Evolutionary conservation across 441 rosid species (phyloP).

Genomic region (Aquilaria agallochum): DNA sequence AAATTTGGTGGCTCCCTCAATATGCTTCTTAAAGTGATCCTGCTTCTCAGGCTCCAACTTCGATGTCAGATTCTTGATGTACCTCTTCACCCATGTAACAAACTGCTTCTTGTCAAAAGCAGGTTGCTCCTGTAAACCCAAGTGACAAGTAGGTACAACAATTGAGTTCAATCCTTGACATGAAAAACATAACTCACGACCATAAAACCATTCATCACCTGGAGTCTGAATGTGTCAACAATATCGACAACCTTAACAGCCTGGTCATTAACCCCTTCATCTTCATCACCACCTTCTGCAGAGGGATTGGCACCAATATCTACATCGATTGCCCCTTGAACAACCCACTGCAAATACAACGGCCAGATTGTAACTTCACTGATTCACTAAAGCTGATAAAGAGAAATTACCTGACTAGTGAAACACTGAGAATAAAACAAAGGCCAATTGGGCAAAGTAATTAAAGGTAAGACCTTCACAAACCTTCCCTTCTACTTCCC

Average conservation of each 20-base stretch:
- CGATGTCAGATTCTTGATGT: slow-evolving; percentile 56
- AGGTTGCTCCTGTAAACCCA: slow-evolving; percentile 73
- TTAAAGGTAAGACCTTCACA: background rate
- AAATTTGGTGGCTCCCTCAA: slow-evolving; percentile 78
- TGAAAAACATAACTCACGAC: background rate
- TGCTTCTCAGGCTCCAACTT: slow-evolving; percentile 60
- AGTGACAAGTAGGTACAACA: background rate
- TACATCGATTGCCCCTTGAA: slow-evolving; percentile 65
- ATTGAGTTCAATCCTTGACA: background rate
- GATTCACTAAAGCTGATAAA: background rate
- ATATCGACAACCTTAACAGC: slow-evolving; percentile 78
- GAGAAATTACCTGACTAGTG: background rate
- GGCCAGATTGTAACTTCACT: background rate
- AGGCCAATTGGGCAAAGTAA: background rate
- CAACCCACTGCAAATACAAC: slow-evolving; percentile 62
- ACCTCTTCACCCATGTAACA: slow-evolving; percentile 57
- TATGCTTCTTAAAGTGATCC: slow-evolving; percentile 60
- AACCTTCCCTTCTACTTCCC: slow-evolving; percentile 95
- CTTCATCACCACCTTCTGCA: slow-evolving; percentile 76
- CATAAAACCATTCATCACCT: slow-evolving; percentile 20
- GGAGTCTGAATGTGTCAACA: slow-evolving; percentile 87
- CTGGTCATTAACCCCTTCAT: slow-evolving; percentile 83
- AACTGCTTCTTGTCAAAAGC: slow-evolving; percentile 83
- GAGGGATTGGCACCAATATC: slow-evolving; percentile 94
- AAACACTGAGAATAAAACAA: background rate